Conservation (phyloP, 768 basidiomycete genomes). For the Megacollybia marginata region DNA sequence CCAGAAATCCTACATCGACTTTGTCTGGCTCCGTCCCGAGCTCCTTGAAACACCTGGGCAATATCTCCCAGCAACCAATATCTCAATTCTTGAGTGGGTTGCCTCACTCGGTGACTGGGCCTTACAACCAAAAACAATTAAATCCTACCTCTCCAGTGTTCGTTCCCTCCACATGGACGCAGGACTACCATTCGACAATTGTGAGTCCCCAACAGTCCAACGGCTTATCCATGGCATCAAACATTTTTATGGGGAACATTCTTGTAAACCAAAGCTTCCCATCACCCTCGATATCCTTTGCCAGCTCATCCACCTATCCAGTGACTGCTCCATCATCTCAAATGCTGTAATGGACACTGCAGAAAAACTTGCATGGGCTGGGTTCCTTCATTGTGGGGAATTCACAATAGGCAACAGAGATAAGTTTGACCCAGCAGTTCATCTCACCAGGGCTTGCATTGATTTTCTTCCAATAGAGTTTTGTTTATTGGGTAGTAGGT, state of each 20-base stretch:
- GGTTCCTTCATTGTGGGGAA: slow-evolving; percentile 9
- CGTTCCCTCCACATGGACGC: slow-evolving; percentile 23
- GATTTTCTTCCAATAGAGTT: slow-evolving; percentile 23
- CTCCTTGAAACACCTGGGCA: slow-evolving; percentile 3
- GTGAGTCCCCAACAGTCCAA: slow-evolving; percentile 18
- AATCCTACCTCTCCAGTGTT: slow-evolving; percentile 14
- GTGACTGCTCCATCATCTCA: not conserved
- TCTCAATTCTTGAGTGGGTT: slow-evolving; percentile 10
- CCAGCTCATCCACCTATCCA: not conserved
- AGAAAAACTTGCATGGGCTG: slow-evolving; percentile 8
- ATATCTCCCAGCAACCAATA: slow-evolving; percentile 7
- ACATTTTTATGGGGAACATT: slow-evolving; percentile 17
- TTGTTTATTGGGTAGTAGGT: too few species aligned
- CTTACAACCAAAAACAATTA: slow-evolving; percentile 6
- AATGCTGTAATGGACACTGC: slow-evolving; percentile 7
- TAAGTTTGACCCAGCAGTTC: slow-evolving; percentile 6
- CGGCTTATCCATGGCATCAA: slow-evolving; percentile 26
- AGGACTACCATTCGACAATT: slow-evolving; percentile 16
- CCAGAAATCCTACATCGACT: slow-evolving; percentile 22
- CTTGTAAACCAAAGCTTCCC: slow-evolving; percentile 15
- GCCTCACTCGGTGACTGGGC: slow-evolving; percentile 5
- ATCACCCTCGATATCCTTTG: not conserved
- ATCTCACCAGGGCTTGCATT: slow-evolving; percentile 16
- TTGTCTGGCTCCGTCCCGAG: slow-evolving; percentile 8
- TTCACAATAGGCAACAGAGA: slow-evolving; percentile 6